Base-by-base conservation (phyloP, 345 rosid species). In the Clarkia xantiana region DNA sequence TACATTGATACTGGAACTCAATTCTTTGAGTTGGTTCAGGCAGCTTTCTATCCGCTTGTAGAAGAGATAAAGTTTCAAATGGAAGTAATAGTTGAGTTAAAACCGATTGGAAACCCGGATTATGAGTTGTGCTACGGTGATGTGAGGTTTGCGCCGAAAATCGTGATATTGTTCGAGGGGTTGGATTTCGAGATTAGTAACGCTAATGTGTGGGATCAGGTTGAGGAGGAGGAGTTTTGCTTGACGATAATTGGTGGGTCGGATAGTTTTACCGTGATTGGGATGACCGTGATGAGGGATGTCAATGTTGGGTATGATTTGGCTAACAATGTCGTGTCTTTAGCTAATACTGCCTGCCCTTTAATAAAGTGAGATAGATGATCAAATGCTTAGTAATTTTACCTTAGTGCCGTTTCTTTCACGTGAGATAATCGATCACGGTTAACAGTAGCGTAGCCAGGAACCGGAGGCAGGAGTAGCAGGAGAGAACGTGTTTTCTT, bases 301-400 rank as follows among this genome's bases (percentile, higher is more conserved):
- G 42, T 47, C 8, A 53, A 47, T n/a, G 53, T 53, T 0, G 64
- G 58, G 40, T 17, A 39, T n/a, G 58, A 53, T 10, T 41, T 53
- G 41, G 25, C 25, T 39, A 23, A 14, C 11, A 53, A 55, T 11
- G 40, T 38, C 22, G 1, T 17, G n/a, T 38, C 51, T 39, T 22
- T 44, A 12, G 13, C 39, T 15, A 0, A 39, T 12, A 39, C 2
- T 13, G 41, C 29, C 23, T 54, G 65, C 36, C 55, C 55, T 0
- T 23, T 40, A 19, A 8, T 17, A 3, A 40, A 44, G 42, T 45
- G 4, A n/a, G n/a, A n/a, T n/a, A n/a, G n/a, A 29, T 2, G 9
- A 29, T 5, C 25, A 2, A 22, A 5, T 5, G n/a, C n/a, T n/a
- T 5, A 22, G 5, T 22, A 22, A 22, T 22, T 22, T n/a, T n/a